Evolutionary conservation across 345 rosid species (phyloP).

Genomic region (Kernera saxatilis): DNA sequence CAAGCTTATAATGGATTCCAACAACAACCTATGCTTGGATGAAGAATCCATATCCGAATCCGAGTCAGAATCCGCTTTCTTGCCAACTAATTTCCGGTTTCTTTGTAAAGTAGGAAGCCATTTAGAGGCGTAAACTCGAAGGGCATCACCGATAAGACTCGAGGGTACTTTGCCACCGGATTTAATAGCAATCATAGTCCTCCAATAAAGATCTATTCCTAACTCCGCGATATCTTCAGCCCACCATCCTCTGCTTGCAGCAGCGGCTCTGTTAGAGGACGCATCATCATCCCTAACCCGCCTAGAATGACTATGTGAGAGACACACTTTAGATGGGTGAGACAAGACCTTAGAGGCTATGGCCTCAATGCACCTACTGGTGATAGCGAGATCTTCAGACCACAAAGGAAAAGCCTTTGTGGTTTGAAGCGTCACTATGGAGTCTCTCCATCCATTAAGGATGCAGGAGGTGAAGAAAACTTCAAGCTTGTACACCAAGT

Average conservation of each 20-base stretch:
- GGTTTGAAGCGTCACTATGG: constrained; percentile 75
- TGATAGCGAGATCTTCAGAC: constrained; percentile 86
- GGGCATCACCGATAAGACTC: constrained; percentile 69
- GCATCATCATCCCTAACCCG: constrained; percentile 68
- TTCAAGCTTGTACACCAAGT: constrained; percentile 82
- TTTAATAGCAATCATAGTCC: constrained; percentile 80
- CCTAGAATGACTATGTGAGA: constrained; percentile 82
- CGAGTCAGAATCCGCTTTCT: constrained; percentile 60
- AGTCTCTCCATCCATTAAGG: constrained; percentile 88
- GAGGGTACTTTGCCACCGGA: constrained; percentile 70
- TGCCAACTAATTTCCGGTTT: constrained; percentile 30
- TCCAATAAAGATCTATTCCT: constrained; percentile 86
- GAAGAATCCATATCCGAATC: constrained; percentile 53
- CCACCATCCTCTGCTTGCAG: constrained; percentile 74
- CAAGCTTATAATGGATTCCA: constrained; percentile 83
- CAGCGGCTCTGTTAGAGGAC: constrained; percentile 49
- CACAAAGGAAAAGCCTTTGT: constrained; percentile 67
- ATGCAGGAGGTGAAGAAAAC: constrained; percentile 86
- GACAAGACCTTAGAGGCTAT: constrained; percentile 62
- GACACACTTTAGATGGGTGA: constrained; percentile 68
- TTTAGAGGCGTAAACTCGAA: constrained; percentile 73
- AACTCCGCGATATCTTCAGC: constrained; percentile 94
- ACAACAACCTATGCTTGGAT: constrained; percentile 55
- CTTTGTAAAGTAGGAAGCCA: constrained; percentile 74
- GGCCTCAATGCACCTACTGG: constrained; percentile 79